These are phyloP conservation scores for Russula foetens DNA, from an alignment of 768 basidiomycete genomes.

Conservation along the genomic window DNA sequence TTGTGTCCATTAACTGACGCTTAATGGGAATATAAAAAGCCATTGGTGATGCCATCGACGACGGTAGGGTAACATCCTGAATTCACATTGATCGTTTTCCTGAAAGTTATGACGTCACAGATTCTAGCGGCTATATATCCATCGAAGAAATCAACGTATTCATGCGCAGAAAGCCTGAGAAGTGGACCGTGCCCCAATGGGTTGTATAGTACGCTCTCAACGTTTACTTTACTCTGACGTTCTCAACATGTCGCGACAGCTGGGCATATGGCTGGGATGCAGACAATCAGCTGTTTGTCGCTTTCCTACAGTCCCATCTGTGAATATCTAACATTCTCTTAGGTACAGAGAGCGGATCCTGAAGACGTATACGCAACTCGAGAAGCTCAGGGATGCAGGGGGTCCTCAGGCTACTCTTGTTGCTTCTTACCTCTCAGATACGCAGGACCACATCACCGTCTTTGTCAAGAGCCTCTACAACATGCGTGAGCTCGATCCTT, in stretches of 20 bases:
- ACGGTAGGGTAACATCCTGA: background rate
- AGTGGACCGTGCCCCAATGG: slow-evolving; percentile 15
- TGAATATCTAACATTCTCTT: background rate
- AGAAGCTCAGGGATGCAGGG: slow-evolving; percentile 1
- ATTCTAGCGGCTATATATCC: slow-evolving; percentile 12
- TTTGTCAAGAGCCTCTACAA: slow-evolving; percentile 4
- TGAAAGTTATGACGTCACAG: background rate
- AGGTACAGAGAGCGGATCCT: slow-evolving; percentile 2
- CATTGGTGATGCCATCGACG: slow-evolving; percentile 15
- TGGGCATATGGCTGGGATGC: slow-evolving; percentile 19
- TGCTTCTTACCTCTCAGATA: background rate
- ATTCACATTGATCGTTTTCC: background rate
- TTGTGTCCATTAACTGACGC: background rate
- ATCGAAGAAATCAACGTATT: slow-evolving; percentile 12
- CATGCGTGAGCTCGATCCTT: slow-evolving; percentile 3
- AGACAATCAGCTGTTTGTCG: slow-evolving; percentile 10
- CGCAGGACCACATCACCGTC: background rate
- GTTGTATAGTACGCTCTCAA: slow-evolving; percentile 5
- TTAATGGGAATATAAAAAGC: slow-evolving; percentile 1
- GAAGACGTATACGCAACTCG: slow-evolving; percentile 3
- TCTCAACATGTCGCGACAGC: background rate
- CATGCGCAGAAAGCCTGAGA: slow-evolving; percentile 9
- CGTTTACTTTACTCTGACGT: background rate
- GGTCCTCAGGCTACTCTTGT: background rate
- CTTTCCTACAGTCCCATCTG: background rate